Evolutionary conservation across 1,139 yeast genomes (phyloP).

Genomic region (Diutina mesorugosa): DNA sequence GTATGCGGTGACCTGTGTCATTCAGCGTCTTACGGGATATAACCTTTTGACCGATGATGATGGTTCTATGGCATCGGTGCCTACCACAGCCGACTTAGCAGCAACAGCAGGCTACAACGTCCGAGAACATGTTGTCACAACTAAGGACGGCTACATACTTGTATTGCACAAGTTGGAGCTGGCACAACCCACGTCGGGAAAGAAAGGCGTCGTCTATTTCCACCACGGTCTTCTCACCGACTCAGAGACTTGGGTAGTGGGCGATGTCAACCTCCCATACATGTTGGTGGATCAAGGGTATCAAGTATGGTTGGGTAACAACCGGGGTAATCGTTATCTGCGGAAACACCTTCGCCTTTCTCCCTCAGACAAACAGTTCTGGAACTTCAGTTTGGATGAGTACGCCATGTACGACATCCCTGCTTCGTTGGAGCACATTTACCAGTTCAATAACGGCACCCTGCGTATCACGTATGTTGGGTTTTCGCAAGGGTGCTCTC

Average conservation of each 20-base stretch:
- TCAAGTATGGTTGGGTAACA: constrained; percentile 26
- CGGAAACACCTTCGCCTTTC: constrained; percentile 23
- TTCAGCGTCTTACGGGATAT: not conserved
- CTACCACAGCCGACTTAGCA: not conserved
- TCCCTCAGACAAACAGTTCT: constrained; percentile 29
- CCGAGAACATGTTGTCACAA: constrained; percentile 60
- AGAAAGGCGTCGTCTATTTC: constrained; percentile 20
- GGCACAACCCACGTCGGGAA: constrained; percentile 3
- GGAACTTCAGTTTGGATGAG: constrained; percentile 83
- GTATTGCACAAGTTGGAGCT: constrained; percentile 23
- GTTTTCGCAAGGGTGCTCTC: constrained; percentile 36
- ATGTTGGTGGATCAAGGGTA: constrained; percentile 19
- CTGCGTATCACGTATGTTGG: constrained; percentile 22
- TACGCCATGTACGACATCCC: constrained; percentile 80
- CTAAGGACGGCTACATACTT: constrained; percentile 28
- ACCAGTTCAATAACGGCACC: constrained; percentile 2
- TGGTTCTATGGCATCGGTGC: not conserved
- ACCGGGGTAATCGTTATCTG: constrained; percentile 24
- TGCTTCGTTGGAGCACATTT: constrained; percentile 56
- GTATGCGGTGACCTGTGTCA: not conserved
- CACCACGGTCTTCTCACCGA: constrained; percentile 36
- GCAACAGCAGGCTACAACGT: constrained; percentile 36
- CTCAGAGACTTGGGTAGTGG: constrained; percentile 31
- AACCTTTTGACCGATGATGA: not conserved
- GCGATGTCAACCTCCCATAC: constrained; percentile 21